These are phyloP conservation scores for Helotiales sp. DNA, from an alignment of 2,329 filamentous ascomycete genomes.

Conservation along the genomic window DNA sequence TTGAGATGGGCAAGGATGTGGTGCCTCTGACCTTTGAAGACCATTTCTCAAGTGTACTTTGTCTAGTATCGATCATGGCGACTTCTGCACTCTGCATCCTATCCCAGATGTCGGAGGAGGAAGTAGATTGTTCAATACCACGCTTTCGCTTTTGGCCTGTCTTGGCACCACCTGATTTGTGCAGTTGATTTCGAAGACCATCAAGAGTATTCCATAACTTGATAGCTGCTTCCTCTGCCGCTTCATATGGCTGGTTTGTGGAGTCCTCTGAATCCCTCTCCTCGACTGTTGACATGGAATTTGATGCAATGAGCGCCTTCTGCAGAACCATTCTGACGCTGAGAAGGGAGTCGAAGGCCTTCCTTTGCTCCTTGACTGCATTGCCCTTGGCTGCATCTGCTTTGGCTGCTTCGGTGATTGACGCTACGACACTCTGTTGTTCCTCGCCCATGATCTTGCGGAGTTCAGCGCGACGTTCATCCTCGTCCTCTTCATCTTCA, in stretches of 20 bases:
- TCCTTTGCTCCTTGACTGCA: slow-evolving; percentile 85
- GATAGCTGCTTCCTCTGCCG: slow-evolving; percentile 84
- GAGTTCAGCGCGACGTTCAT: slow-evolving; percentile 59
- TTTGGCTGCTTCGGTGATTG: slow-evolving; percentile 65
- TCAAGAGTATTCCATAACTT: slow-evolving; percentile 84
- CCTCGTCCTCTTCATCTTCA: slow-evolving; percentile 41
- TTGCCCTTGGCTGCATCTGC: slow-evolving; percentile 83
- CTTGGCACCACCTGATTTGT: slow-evolving; percentile 49
- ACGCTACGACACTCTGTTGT: slow-evolving; percentile 68
- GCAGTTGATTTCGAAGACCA: slow-evolving; percentile 66
- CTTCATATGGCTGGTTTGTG: slow-evolving; percentile 61
- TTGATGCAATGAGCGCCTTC: slow-evolving; percentile 83
- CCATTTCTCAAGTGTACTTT: slow-evolving; percentile 86
- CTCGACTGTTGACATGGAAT: slow-evolving; percentile 65
- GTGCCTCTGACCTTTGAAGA: slow-evolving; percentile 74
- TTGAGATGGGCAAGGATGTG: slow-evolving; percentile 59
- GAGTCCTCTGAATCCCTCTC: slow-evolving; percentile 48
- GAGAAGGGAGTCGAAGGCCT: slow-evolving; percentile 84
- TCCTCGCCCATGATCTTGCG: slow-evolving; percentile 71
- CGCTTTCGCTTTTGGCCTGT: slow-evolving; percentile 67
- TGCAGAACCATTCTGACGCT: slow-evolving; percentile 92
- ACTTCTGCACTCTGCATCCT: slow-evolving; percentile 71
- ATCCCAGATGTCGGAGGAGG: slow-evolving; percentile 72
- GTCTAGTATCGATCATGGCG: slow-evolving; percentile 63
- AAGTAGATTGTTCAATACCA: slow-evolving; percentile 56